These are phyloP conservation scores for Ascochyta rabiei DNA, from an alignment of 2,329 filamentous ascomycete species.

Conservation along the genomic window DNA sequence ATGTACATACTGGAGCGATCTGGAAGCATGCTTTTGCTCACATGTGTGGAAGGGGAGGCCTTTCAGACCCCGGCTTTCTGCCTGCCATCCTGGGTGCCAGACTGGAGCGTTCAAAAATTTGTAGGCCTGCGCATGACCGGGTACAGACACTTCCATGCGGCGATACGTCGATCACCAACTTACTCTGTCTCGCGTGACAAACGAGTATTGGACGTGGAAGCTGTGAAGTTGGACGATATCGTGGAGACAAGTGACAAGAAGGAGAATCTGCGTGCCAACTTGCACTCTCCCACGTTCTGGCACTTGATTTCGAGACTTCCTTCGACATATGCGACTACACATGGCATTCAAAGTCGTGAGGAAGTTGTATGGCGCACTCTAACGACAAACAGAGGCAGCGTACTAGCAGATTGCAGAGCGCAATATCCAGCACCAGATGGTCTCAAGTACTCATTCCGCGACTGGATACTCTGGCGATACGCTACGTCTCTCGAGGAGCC, in stretches of 20 bases:
- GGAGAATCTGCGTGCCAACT: not conserved
- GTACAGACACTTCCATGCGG: slow-evolving; percentile 17
- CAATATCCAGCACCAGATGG: slow-evolving; percentile 9
- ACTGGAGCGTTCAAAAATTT: slow-evolving; percentile 19
- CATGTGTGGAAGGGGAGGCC: slow-evolving; percentile 22
- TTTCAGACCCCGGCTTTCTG: slow-evolving; percentile 13
- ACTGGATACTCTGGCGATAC: slow-evolving; percentile 24
- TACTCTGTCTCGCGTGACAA: not conserved
- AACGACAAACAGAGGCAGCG: slow-evolving; percentile 16
- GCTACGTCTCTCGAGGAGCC: not conserved
- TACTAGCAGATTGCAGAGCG: not conserved
- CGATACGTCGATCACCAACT: not conserved
- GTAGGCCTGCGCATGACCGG: slow-evolving; percentile 21
- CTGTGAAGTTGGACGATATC: slow-evolving; percentile 10
- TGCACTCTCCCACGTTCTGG: slow-evolving; percentile 15
- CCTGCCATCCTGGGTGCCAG: slow-evolving; percentile 29
- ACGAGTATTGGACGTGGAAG: slow-evolving; percentile 12
- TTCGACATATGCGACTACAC: not conserved
- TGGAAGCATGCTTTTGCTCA: slow-evolving; percentile 19
- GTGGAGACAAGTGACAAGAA: slow-evolving; percentile 12
- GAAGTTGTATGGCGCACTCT: slow-evolving; percentile 22
- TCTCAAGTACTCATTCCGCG: slow-evolving; percentile 12
- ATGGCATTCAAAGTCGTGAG: slow-evolving; percentile 8
- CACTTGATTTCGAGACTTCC: slow-evolving; percentile 8
- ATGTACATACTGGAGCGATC: slow-evolving; percentile 21